phyloP scores from a whole-genome alignment of 2,329 filamentous ascomycete species.

The Pseudophaeomoniella oleicola region DNA sequence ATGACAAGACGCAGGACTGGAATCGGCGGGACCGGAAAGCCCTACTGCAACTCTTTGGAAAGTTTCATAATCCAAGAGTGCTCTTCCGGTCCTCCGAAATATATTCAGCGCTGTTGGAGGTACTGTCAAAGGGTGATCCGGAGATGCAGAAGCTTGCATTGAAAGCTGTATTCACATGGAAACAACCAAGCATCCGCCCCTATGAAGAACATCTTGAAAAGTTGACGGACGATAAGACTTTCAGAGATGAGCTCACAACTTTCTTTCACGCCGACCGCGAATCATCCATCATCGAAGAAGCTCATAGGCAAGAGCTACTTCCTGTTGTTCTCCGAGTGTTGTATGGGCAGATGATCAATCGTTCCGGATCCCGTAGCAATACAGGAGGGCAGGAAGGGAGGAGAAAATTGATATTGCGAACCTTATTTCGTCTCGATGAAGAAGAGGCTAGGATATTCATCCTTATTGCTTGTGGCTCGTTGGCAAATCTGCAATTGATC shows the following conservation, averaged over 20 bases:
- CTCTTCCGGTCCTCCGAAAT: slow-evolving; percentile 67
- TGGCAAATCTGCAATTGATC: slow-evolving; percentile 47
- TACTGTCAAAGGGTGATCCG: slow-evolving; percentile 76
- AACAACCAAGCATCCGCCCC: slow-evolving; percentile 55
- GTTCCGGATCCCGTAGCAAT: slow-evolving; percentile 61
- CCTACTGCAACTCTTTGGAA: slow-evolving; percentile 65
- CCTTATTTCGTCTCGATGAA: slow-evolving; percentile 62
- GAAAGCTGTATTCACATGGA: slow-evolving; percentile 81
- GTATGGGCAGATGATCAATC: slow-evolving; percentile 78
- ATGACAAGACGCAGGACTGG: slow-evolving; percentile 19
- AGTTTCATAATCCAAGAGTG: slow-evolving; percentile 75
- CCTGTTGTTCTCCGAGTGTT: slow-evolving; percentile 75
- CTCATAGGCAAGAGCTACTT: slow-evolving; percentile 62
- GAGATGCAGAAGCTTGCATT: slow-evolving; percentile 79
- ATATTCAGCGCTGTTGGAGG: slow-evolving; percentile 55
- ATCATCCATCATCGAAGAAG: slow-evolving; percentile 52
- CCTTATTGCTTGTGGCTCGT: slow-evolving; percentile 60
- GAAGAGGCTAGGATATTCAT: slow-evolving; percentile 70
- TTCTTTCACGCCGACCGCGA: slow-evolving; percentile 60
- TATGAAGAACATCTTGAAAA: slow-evolving; percentile 80
- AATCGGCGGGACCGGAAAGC: slow-evolving; percentile 61
- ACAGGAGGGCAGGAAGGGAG: slow-evolving; percentile 70
- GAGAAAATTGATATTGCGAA: slow-evolving; percentile 57
- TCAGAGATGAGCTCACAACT: slow-evolving; percentile 85
- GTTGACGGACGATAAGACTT: slow-evolving; percentile 76